Evolutionary conservation across 108 stramenopile genomes (phyloP).

Genomic region (Schizochytrium sp.): DNA sequence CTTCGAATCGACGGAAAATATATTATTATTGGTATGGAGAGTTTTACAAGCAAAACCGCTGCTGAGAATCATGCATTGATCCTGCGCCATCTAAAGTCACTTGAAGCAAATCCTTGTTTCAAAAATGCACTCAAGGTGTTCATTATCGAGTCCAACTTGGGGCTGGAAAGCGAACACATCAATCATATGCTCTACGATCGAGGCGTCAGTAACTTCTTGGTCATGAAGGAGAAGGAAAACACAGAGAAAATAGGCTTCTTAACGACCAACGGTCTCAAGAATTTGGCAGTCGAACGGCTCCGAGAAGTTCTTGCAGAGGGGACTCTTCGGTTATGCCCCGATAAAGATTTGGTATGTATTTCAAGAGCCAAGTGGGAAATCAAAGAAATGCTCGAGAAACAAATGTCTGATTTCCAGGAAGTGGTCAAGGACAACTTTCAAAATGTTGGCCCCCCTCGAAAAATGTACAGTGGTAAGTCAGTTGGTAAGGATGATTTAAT

Average conservation of each 20-base stretch:
- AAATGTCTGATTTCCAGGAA: background rate
- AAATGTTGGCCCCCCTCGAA: background rate
- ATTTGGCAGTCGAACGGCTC: background rate
- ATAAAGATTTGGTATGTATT: background rate
- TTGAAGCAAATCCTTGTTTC: background rate
- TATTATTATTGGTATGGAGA: slow-evolving; percentile 13
- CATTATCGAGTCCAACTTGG: background rate
- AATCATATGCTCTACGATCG: background rate
- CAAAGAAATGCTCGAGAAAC: background rate
- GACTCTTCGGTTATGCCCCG: background rate
- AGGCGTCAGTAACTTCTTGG: background rate
- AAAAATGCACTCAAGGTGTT: slow-evolving; percentile 20
- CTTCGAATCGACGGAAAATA: background rate
- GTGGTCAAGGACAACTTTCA: background rate
- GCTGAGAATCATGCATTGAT: background rate
- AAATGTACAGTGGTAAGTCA: background rate
- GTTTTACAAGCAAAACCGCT: background rate
- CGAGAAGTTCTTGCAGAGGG: background rate
- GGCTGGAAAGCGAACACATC: background rate
- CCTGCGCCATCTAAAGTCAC: background rate
- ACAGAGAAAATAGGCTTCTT: background rate
- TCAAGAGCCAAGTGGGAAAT: background rate
- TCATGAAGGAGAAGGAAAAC: background rate
- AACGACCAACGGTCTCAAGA: background rate
- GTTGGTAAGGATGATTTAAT: slow-evolving; percentile 43